Base-by-base conservation (phyloP, 2,329 filamentous ascomycete genomes). In the Colletotrichum sp. region DNA sequence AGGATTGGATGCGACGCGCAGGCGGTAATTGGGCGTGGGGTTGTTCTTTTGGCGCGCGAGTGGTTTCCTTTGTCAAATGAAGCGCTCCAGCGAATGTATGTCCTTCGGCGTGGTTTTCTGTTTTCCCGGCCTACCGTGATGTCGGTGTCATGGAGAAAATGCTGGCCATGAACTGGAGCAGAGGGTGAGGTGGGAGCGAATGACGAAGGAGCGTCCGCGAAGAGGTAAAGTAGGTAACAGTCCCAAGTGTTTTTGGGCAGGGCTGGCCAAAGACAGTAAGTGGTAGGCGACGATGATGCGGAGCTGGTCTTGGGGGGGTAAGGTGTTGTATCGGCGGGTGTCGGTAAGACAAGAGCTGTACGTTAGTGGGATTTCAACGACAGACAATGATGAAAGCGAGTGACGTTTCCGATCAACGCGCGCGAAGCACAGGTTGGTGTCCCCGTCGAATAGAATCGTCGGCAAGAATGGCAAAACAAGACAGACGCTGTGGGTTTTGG, bases 341-440 rank as follows among this genome's bases (percentile, higher is more conserved):
- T 68, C 64, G 72, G 73, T 73, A 64, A 75, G 73, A 73, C 73
- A 75, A 66, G 64, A 75, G 73, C 73, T 75, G 70, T 60, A 60
- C 73, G 70, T 73, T 76, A 73, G 73, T 76, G 73, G 70, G 65
- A 76, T 73, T 69, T 73, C 30, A 65, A 76, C 73, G 56, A 76
- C 56, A 68, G 73, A 75, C 38, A 48, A 73, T 58, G 32, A 67
- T 75, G 70, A 69, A 75, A 75, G 70, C 70, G 70, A 76, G 70
- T 68, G 73, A 76, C 70, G 73, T 76, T 76, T 73, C 70, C 73
- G 70, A 76, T 65, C 15, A 64, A 68, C 24, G 56, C 64, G 65
- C 55, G 73, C 70, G 73, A 73, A n/a, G 58, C 26, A 67, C 64
- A 68, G 43, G n/a, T 55, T 34, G 30, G 58, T 32, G 24, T 56